Conservation (phyloP, 257 asterid species). For the Solanum dulcamara region DNA sequence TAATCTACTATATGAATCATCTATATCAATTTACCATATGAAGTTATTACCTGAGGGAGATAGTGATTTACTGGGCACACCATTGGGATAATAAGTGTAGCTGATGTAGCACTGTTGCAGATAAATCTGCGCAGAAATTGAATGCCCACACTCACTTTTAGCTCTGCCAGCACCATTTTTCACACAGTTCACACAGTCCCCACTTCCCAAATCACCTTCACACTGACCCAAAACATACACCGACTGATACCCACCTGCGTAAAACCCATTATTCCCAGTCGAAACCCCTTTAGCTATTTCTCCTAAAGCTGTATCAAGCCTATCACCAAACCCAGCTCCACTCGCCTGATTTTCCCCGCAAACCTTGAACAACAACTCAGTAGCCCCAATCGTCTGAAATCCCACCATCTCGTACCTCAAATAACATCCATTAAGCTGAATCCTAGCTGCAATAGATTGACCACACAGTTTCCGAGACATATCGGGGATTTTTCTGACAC, state of each 20-base stretch:
- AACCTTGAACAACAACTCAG: conserved; percentile 48
- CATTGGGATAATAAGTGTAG: conserved; percentile 68
- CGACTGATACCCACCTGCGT: conserved; percentile 50
- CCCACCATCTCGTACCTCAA: conserved; percentile 47
- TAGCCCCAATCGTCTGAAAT: conserved; percentile 29
- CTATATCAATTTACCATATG: not conserved
- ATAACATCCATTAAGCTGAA: conserved; percentile 63
- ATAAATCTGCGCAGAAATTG: conserved; percentile 62
- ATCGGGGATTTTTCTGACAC: conserved; percentile 30
- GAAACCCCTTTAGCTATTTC: conserved; percentile 47
- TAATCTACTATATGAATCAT: not conserved
- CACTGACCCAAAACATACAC: conserved; percentile 85
- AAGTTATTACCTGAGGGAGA: conserved; percentile 42
- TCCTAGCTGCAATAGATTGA: conserved; percentile 42
- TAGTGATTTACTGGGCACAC: conserved; percentile 37
- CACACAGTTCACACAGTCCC: conserved; percentile 75
- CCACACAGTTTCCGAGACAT: conserved; percentile 40
- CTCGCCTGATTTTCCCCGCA: conserved; percentile 65
- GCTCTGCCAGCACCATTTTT: conserved; percentile 39
- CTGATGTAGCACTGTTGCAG: conserved; percentile 59
- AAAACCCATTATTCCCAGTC: conserved; percentile 40
- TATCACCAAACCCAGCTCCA: conserved; percentile 53
- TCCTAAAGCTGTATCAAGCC: conserved; percentile 44
- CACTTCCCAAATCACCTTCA: conserved; percentile 55
- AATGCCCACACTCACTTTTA: conserved; percentile 41